Evolutionary conservation across 2,329 filamentous ascomycete genomes (phyloP), one percentile per base, ranked within the genome.

Genomic region (Tolypocladium amazonense): DNA sequence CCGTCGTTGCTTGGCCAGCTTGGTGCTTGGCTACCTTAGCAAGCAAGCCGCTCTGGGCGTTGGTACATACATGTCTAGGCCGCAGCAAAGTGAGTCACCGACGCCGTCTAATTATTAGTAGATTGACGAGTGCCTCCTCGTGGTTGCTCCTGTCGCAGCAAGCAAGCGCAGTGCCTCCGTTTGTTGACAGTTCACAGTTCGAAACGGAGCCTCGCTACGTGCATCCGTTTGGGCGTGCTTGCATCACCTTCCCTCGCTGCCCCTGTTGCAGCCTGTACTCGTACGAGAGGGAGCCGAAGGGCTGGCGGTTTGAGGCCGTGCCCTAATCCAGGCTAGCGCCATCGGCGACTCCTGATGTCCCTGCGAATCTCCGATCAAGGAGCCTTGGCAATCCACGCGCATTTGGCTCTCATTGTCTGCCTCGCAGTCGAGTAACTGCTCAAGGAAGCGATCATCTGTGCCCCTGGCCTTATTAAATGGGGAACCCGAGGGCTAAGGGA

Each of bases 351-450:
- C 59, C 63, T 65, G 64, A 65, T 65, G 57, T 45, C 57, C 58
- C 60, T 64, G 59, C 61, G 52, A 65, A 64, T 60, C 37, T 60
- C 59, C 64, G 64, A 65, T 65, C 52, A 55, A 47, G 39, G 60
- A 58, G 38, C 58, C 58, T 57, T 60, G 58, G 9, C 27, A n/a
- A 11, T 20, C 30, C 30, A 57, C 25, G 25, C 5, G 37, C 12
- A 41, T 56, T 39, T 45, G 39, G 15, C 39, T 1, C 18, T 43
- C 4, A 2, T 35, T 9, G 33, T 35, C 33, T 35, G 33, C 33
- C 11, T 35, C 33, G 11, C 33, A 4, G 4, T 2, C 8, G 9
- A 11, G 20, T 4, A n/a, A 9, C n/a, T 25, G 43, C 43, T 41
- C 38, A 41, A 9, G 39, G 35, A 37, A 11, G 35, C 35, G 35